phyloP scores from a whole-genome alignment of 2,329 filamentous ascomycete species.

The Nothophoma quercina region DNA sequence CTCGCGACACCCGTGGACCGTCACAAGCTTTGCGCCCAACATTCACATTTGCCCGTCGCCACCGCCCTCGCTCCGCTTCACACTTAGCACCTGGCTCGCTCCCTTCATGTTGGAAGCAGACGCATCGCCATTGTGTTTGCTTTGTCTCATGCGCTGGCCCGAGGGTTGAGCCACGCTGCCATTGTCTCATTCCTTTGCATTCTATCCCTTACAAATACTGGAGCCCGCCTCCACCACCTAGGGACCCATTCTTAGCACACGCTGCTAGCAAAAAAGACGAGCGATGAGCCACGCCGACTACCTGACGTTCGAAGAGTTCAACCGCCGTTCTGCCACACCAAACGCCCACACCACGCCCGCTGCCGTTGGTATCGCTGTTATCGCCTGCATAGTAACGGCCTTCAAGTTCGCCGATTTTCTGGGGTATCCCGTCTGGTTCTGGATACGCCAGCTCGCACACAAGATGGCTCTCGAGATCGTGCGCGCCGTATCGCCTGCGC shows the following conservation, averaged over 20 bases:
- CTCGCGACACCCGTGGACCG: constrained; percentile 8
- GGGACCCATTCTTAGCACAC: constrained; percentile 1
- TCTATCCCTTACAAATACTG: constrained; percentile 19
- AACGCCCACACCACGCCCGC: constrained; percentile 21
- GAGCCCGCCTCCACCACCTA: constrained; percentile 16
- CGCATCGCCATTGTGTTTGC: constrained; percentile 37
- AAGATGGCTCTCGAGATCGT: constrained; percentile 17
- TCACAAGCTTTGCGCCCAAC: constrained; percentile 21
- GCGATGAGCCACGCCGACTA: constrained; percentile 33
- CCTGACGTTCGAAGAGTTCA: constrained; percentile 27
- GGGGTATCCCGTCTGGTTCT: constrained; percentile 53
- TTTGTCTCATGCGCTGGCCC: constrained; percentile 43
- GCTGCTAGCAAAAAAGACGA: constrained; percentile 24
- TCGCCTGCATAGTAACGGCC: constrained; percentile 38
- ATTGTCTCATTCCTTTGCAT: constrained; percentile 18
- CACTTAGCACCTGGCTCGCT: constrained; percentile 9
- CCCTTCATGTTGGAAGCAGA: constrained; percentile 47
- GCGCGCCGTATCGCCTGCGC: constrained; percentile 19
- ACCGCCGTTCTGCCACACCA: constrained; percentile 23
- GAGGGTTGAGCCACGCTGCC: constrained; percentile 36
- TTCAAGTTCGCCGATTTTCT: constrained; percentile 38
- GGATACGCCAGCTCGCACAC: constrained; percentile 58
- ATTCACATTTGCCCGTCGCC: constrained; percentile 25
- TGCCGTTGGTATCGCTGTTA: constrained; percentile 27
- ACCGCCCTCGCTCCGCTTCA: constrained; percentile 19